phyloP scores from a whole-genome alignment of 2,329 filamentous ascomycete species.

The Colletotrichum plurivorum region DNA sequence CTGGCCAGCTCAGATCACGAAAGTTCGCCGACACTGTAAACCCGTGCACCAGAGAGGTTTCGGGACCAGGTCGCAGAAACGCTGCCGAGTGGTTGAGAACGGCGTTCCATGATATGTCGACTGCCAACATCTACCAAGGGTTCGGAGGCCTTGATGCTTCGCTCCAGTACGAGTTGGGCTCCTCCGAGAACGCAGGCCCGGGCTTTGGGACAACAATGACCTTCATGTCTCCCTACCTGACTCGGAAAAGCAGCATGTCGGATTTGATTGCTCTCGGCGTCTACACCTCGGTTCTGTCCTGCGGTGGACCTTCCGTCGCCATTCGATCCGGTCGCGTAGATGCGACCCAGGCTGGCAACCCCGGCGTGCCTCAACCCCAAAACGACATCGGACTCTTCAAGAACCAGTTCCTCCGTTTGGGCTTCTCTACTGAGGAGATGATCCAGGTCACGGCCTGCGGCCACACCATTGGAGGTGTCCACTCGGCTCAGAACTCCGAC shows the following conservation, averaged over 20 bases:
- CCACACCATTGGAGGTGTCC: slow-evolving; percentile 73
- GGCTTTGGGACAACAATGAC: slow-evolving; percentile 67
- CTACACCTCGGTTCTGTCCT: slow-evolving; percentile 70
- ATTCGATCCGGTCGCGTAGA: slow-evolving; percentile 69
- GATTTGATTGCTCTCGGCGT: slow-evolving; percentile 72
- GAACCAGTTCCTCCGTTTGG: slow-evolving; percentile 70
- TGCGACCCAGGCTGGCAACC: slow-evolving; percentile 60
- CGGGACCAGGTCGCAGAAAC: slow-evolving; percentile 68
- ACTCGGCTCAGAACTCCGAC: slow-evolving; percentile 66
- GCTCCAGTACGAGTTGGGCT: slow-evolving; percentile 69
- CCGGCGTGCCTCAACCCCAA: slow-evolving; percentile 70
- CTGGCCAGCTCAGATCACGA: slow-evolving; percentile 66
- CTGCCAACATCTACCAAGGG: slow-evolving; percentile 62
- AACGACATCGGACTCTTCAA: slow-evolving; percentile 66
- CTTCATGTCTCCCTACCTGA: slow-evolving; percentile 68
- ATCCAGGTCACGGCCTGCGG: slow-evolving; percentile 73
- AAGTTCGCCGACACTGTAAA: slow-evolving; percentile 70
- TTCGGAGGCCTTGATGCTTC: slow-evolving; percentile 72
- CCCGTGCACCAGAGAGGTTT: slow-evolving; percentile 68
- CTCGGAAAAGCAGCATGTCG: slow-evolving; percentile 64
- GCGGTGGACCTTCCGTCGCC: slow-evolving; percentile 69
- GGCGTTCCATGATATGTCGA: slow-evolving; percentile 74
- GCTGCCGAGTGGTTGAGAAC: slow-evolving; percentile 74
- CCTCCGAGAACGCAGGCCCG: slow-evolving; percentile 69
- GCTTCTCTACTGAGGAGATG: slow-evolving; percentile 70